Base-by-base conservation (phyloP, 495 filamentous ascomycete species). In the Lophium mytilinum region DNA sequence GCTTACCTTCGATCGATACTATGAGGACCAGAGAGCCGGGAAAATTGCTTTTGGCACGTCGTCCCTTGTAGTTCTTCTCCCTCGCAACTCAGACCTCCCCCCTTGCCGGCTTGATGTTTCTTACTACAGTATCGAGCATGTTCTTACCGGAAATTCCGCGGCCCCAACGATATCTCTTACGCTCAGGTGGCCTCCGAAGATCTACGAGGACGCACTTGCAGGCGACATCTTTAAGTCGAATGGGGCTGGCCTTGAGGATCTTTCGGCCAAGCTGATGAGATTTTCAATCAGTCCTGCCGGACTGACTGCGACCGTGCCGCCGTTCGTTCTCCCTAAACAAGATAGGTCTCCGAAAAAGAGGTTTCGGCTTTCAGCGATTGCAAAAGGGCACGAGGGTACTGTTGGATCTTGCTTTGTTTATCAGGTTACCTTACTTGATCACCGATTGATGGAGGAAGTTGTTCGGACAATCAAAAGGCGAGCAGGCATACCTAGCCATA, bases 111-210 rank as follows among this genome's bases (percentile, higher is more conserved):
- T 66, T 39, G 51, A 64, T 33, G 30, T 67, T 11, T 39, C 53
- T n/a, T 67, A 69, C 56, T 52, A 64, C 42, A n/a, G 15, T 45
- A 60, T 63, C 48, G 43, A 63, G 4, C 43, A 52, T 37, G 57
- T 66, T 36, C 37, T 60, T 30, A 43, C 55, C 12, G 66, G 61
- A 9, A 52, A 36, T 37, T 47, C 34, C 19, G 9, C 14, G 15
- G 49, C 66, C 37, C 57, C 66, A 14, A 54, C 55, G 3, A 47
- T 69, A 11, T 21, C 57, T 11, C 41, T 69, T 36, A 57, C 58
- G 5, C 45, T 66, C 0, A 17, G 11, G 5, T 24, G 17, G 9
- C 30, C 61, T 10, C 66, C 66, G 18, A 58, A 60, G 43, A 54
- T 66, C 39, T 69, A 64, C 52, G 21, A 57, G 18, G 33, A 34